Percentiles rank a stretch among this genome's conserved stretches.
Evolutionary conservation across 305 asterid genomes (phyloP).

Genomic region (Rubia tinctorum): DNA sequence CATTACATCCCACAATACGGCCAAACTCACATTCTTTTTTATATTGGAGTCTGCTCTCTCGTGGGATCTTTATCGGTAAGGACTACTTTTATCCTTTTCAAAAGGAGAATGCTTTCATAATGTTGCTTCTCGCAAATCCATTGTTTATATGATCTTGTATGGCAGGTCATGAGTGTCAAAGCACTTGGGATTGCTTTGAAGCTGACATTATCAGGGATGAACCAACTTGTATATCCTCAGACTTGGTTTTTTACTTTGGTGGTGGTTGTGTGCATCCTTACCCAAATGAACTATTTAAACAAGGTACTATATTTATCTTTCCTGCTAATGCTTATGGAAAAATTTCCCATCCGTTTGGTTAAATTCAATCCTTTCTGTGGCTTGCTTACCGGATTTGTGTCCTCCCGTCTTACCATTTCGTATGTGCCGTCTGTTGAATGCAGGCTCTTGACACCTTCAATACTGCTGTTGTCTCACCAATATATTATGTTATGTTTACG

Average conservation of each 20-base stretch:
- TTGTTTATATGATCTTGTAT: constrained; percentile 18
- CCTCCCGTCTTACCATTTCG: not conserved
- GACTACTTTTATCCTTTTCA: constrained; percentile 20
- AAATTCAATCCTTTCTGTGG: not conserved
- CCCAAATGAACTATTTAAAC: constrained; percentile 94
- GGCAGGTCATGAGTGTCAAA: constrained; percentile 98
- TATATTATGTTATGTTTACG: constrained; percentile 97
- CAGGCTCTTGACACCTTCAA: constrained; percentile 99
- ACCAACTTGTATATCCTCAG: constrained; percentile 89
- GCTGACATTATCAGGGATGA: constrained; percentile 87
- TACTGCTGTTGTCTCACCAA: constrained; percentile 98
- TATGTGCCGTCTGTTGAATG: constrained; percentile 29
- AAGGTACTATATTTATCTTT: constrained; percentile 47
- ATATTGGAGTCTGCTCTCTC: constrained; percentile 93
- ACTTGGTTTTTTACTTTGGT: constrained; percentile 89
- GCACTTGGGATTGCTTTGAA: constrained; percentile 97
- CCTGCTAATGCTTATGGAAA: not conserved
- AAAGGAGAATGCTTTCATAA: not conserved
- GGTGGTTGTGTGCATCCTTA: constrained; percentile 66
- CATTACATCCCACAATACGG: constrained; percentile 89
- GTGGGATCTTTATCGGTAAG: constrained; percentile 95
- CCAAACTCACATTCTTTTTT: constrained; percentile 91
- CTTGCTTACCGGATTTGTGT: not conserved
- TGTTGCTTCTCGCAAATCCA: constrained; percentile 3
- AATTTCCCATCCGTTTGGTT: not conserved